Percentiles rank a stretch among this genome's conserved stretches.
These are phyloP conservation scores for Clarireedia monteithiana DNA, from an alignment of 2,329 filamentous ascomycete genomes.

Conservation along the genomic window DNA sequence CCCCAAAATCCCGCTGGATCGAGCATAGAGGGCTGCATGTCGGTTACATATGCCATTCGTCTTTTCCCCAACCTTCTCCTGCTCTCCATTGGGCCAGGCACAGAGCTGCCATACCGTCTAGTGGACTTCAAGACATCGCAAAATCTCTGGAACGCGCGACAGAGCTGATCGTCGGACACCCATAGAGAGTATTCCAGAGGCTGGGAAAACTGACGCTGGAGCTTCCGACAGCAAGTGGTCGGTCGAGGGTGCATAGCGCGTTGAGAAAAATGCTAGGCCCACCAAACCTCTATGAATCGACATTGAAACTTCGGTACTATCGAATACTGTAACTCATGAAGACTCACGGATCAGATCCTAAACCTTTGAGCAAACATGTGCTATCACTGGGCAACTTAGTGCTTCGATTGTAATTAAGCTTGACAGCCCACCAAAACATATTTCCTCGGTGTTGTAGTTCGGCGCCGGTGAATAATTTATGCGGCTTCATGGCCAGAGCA, in stretches of 20 bases:
- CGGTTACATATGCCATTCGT: conserved; percentile 25
- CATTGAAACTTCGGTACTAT: conserved; percentile 6
- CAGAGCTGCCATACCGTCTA: conserved; percentile 29
- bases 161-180: conserved; percentile 51
- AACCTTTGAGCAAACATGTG: not conserved
- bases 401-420: no score
- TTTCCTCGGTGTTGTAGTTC: not conserved
- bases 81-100: conserved; percentile 29
- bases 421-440: no score
- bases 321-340: not conserved
- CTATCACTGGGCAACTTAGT: no score
- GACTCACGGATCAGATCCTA: not conserved
- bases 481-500: not conserved
- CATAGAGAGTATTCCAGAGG: conserved; percentile 40
- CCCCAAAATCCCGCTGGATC: conserved; percentile 16
- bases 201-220: conserved; percentile 34
- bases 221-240: conserved; percentile 42
- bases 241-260: conserved; percentile 39
- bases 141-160: conserved; percentile 41
- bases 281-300: conserved; percentile 1
- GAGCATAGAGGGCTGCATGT: conserved; percentile 14
- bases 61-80: conserved; percentile 28
- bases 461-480: not conserved
- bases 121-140: conserved; percentile 27
- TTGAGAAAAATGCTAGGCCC: conserved; percentile 8